These are phyloP conservation scores for Aspergillus saccharolyticus DNA, from an alignment of 495 filamentous ascomycete species.

Conservation along the genomic window DNA sequence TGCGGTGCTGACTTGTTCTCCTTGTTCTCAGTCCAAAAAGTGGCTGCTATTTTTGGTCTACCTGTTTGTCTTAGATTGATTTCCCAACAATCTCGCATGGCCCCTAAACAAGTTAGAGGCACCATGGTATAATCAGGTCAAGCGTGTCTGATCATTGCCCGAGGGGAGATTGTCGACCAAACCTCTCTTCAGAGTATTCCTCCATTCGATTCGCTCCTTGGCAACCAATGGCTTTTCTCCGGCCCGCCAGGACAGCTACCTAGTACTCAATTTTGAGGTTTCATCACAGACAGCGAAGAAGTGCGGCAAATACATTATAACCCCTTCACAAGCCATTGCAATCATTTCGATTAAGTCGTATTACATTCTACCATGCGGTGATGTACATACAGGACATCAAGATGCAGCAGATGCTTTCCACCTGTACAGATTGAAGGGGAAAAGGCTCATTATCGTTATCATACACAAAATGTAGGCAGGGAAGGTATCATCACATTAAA, in stretches of 20 bases:
- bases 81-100: slow-evolving; percentile 5
- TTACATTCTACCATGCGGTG: background rate
- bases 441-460: slow-evolving; percentile 1
- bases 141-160: background rate
- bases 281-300: too few species aligned
- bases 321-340: too few species aligned
- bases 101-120: background rate
- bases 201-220: background rate
- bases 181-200: background rate
- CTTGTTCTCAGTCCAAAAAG: background rate
- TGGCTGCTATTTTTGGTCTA: slow-evolving; percentile 22
- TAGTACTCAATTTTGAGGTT: background rate
- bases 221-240: too few species aligned
- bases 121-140: background rate
- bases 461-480: slow-evolving; percentile 2
- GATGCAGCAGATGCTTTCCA: background rate
- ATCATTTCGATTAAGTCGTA: background rate
- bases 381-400: background rate
- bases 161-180: background rate
- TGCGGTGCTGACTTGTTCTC: background rate
- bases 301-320: too few species aligned
- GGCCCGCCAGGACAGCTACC: background rate
- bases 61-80: slow-evolving; percentile 10
- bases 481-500: background rate
- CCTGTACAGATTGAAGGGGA: background rate